phyloP scores from a whole-genome alignment of 805 yeast genomes.

The Zygoascus flipseniorum region DNA sequence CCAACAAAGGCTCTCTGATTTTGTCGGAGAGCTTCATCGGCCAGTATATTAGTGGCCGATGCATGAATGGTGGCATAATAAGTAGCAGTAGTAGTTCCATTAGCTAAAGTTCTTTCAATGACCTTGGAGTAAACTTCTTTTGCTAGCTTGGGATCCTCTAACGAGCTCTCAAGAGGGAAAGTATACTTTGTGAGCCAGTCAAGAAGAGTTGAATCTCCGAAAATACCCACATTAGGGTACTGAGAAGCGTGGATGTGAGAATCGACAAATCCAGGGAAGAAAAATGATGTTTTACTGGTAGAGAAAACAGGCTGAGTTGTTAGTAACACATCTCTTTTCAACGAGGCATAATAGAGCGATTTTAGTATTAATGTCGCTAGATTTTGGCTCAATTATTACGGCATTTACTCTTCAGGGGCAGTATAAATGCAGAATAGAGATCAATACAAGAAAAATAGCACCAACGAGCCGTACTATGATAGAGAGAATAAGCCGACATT shows the following conservation, averaged over 20 bases:
- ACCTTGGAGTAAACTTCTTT: slow-evolving; percentile 54
- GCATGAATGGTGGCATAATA: slow-evolving; percentile 87
- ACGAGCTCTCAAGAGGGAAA: slow-evolving; percentile 75
- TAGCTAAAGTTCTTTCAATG: slow-evolving; percentile 55
- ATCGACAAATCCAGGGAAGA: slow-evolving; percentile 76
- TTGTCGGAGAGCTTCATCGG: slow-evolving; percentile 50
- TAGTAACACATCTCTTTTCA: not conserved
- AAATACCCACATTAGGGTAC: slow-evolving; percentile 73
- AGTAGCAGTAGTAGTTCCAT: slow-evolving; percentile 89
- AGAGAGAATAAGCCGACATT: too few relatives aligned
- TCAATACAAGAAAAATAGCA: too few relatives aligned
- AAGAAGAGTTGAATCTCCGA: slow-evolving; percentile 73
- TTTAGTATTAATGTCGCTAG: too few relatives aligned
- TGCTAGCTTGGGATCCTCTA: slow-evolving; percentile 49
- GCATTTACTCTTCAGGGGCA: too few relatives aligned
- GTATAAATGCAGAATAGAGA: too few relatives aligned
- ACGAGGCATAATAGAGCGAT: too few relatives aligned
- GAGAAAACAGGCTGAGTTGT: not conserved
- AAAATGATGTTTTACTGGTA: slow-evolving; percentile 34
- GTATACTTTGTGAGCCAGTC: slow-evolving; percentile 89
- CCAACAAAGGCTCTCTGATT: slow-evolving; percentile 92
- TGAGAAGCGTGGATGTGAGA: slow-evolving; percentile 84
- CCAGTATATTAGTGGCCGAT: slow-evolving; percentile 65
- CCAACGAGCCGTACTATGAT: too few relatives aligned
- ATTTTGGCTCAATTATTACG: too few relatives aligned